Base-by-base conservation (phyloP, 2,329 filamentous ascomycete genomes). In the Samsoniella hepiali region DNA sequence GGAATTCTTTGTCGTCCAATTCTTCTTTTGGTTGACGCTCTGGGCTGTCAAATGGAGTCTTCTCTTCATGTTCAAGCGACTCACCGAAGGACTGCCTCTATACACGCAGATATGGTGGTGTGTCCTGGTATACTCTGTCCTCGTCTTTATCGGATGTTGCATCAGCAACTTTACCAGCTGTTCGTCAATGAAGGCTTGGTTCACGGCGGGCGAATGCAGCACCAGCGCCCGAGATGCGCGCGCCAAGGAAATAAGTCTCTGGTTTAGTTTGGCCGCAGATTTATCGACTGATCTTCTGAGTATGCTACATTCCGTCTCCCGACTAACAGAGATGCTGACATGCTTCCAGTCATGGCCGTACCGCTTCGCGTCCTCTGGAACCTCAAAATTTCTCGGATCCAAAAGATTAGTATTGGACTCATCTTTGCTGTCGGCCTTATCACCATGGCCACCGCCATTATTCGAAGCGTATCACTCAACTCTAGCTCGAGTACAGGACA, bases 41-140 rank as follows among this genome's bases (percentile, higher is more conserved):
- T 68, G 67, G 67, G 60, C 66, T 5, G 67, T 68, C 34, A 68
- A 68, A 56, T 68, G 67, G 67, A 68, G 67, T 31, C 56, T 68
- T 31, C 38, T 68, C 7, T 66, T 65, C 40, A 67, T 66, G 66
- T 68, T 68, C 58, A 66, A 65, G 60, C 57, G 63, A 38, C 56
- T 67, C n/a, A 67, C 66, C 10, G 40, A 59, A 42, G 64, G 65
- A 0, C 47, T 69, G 49, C 65, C 64, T 7, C n/a, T 61, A 15
- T 68, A 66, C 62, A 66, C 63, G 27, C 61, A 53, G 31, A 60
- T 67, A 2, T 67, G 67, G 67, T 68, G 66, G 65, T 65, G 44
- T 31, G 58, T 67, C 11, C 40, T 67, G 6, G 29, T 65, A 13
- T 68, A 67, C 58, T 68, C 67, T 8, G 59, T 67, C 51, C 53